Conservation (phyloP, 805 yeast genomes). For the Vanderwaltozyma yarrowii region DNA sequence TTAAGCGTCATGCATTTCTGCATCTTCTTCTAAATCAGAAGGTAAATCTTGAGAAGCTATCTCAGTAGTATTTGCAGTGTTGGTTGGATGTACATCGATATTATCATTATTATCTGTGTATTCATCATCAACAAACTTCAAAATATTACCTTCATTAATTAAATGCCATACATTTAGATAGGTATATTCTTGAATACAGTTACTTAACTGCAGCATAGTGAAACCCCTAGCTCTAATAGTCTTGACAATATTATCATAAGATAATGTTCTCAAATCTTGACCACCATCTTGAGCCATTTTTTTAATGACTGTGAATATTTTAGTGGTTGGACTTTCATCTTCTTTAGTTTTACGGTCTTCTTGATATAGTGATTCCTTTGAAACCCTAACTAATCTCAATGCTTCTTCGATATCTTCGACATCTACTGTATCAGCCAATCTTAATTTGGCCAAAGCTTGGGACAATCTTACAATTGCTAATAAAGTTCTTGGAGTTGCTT, state of each 20-base stretch:
- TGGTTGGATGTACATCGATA: neutral
- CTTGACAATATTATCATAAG: slow-evolving; percentile 43
- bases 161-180: slow-evolving; percentile 66
- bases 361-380: slow-evolving; percentile 69
- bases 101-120: slow-evolving; percentile 12
- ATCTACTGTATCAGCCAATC: slow-evolving; percentile 65
- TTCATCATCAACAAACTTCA: slow-evolving; percentile 45
- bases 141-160: slow-evolving; percentile 56
- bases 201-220: slow-evolving; percentile 66
- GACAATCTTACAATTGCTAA: slow-evolving; percentile 85
- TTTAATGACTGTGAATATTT: slow-evolving; percentile 62
- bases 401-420: slow-evolving; percentile 93
- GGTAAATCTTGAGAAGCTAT: neutral
- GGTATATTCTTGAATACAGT: slow-evolving; percentile 66
- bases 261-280: slow-evolving; percentile 26
- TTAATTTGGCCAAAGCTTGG: slow-evolving; percentile 85
- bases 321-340: slow-evolving; percentile 58
- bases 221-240: slow-evolving; percentile 72
- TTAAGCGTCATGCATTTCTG: slow-evolving; percentile 7
- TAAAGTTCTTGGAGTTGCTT: slow-evolving; percentile 91
- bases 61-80: neutral
- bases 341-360: slow-evolving; percentile 41
- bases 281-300: slow-evolving; percentile 37
- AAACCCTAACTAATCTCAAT: slow-evolving; percentile 70
- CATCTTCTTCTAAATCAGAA: slow-evolving; percentile 4